phyloP scores from a whole-genome alignment of 2,329 filamentous ascomycete genomes.

The Nannizziopsis barbatae region DNA sequence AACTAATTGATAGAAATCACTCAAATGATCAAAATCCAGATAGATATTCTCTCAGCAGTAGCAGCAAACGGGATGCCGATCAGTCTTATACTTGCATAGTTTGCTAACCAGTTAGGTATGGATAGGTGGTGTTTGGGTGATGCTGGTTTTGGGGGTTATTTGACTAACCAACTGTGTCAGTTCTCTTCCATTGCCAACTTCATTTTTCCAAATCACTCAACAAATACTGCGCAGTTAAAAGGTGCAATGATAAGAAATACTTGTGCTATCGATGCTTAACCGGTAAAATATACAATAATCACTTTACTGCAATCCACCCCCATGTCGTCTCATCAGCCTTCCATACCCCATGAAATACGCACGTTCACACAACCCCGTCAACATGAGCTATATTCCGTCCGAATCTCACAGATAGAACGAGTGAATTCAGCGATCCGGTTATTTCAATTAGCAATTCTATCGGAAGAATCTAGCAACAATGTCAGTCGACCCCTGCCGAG shows the following conservation, averaged over 20 bases:
- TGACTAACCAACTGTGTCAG: neutral
- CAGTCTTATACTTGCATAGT: too few relatives aligned
- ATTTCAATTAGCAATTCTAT: slow-evolving; percentile 51
- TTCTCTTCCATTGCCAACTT: neutral
- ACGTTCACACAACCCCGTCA: slow-evolving; percentile 65
- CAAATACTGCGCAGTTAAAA: too few relatives aligned
- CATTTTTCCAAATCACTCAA: neutral
- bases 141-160: too few relatives aligned
- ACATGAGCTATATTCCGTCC: slow-evolving; percentile 51
- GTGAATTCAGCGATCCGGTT: slow-evolving; percentile 58
- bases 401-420: slow-evolving; percentile 48
- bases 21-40: too few relatives aligned
- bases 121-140: too few relatives aligned
- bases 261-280: too few relatives aligned
- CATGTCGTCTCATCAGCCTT: neutral
- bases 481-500: neutral
- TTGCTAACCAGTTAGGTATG: too few relatives aligned
- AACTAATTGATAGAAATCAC: too few relatives aligned
- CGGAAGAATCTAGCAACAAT: neutral
- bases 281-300: too few relatives aligned
- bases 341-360: slow-evolving; percentile 52
- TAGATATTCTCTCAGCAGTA: too few relatives aligned
- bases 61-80: too few relatives aligned
- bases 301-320: neutral
- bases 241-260: too few relatives aligned